Evolutionary conservation across 768 basidiomycete species (phyloP).

Genomic region (Obba rivulosa): DNA sequence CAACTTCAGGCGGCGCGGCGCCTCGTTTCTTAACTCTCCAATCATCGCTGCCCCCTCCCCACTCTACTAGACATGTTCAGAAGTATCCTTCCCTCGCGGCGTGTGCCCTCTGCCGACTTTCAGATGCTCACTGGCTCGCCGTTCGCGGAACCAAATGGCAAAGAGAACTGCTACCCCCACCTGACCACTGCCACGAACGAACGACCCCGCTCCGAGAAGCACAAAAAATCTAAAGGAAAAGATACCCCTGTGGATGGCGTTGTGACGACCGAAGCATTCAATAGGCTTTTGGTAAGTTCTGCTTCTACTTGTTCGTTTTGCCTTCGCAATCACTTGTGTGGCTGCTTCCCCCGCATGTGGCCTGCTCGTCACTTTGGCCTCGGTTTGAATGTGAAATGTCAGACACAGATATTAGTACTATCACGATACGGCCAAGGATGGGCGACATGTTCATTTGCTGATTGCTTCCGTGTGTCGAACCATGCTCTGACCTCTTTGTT

Average conservation of each 20-base stretch:
- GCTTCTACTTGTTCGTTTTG: not conserved
- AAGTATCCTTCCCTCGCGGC: constrained; percentile 66
- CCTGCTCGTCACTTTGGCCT: not conserved
- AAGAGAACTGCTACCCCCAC: constrained; percentile 62
- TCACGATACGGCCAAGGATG: not conserved
- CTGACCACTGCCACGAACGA: constrained; percentile 18
- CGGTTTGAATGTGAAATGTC: not conserved
- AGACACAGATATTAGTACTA: not conserved
- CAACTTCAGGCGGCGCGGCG: no score
- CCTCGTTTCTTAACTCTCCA: no score
- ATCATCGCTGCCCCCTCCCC: no score
- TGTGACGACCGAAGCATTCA: constrained; percentile 68
- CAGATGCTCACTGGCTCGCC: constrained; percentile 56
- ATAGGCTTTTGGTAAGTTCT: constrained; percentile 66
- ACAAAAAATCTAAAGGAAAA: constrained; percentile 36
- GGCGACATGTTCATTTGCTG: not conserved
- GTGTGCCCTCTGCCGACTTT: constrained; percentile 63
- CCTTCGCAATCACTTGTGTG: constrained; percentile 6
- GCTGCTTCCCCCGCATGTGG: constrained; percentile 2
- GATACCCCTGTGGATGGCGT: constrained; percentile 32
- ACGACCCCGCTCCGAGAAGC: constrained; percentile 37
- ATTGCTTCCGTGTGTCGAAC: not conserved
- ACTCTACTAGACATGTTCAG: constrained; percentile 58
- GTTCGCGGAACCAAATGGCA: constrained; percentile 41
- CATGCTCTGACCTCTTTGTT: not conserved